Conservation (phyloP, 2,329 filamentous ascomycete species). For the Macrophomina pseudophaseolina region DNA sequence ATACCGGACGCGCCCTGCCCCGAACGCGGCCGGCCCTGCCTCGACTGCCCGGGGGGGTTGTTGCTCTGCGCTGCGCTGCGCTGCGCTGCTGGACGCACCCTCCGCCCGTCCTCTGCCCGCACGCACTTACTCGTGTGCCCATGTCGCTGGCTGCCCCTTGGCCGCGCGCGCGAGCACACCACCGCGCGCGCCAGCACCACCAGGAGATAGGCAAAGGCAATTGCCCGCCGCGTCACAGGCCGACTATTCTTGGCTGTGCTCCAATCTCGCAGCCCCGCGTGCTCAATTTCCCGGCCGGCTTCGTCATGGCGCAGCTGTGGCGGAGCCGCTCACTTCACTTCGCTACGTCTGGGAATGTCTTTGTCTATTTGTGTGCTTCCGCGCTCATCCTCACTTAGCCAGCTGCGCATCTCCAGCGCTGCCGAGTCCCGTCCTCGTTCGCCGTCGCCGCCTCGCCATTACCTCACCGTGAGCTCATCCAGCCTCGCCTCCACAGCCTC, state of each 20-base stretch:
- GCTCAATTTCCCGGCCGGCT: slow-evolving; percentile 3
- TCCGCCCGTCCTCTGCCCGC: not conserved
- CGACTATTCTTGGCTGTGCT: slow-evolving; percentile 16
- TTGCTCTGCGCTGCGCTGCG: not conserved
- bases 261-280: slow-evolving; percentile 4
- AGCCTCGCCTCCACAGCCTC: not conserved
- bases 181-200: slow-evolving; percentile 5
- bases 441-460: not conserved
- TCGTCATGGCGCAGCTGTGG: not conserved
- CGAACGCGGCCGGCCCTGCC: slow-evolving; percentile 2
- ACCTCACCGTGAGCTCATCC: not conserved
- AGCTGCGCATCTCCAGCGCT: not conserved
- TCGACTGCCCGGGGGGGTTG: not conserved
- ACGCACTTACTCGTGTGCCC: not conserved
- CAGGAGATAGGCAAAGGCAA: not conserved
- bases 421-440: not conserved
- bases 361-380: slow-evolving; percentile 1
- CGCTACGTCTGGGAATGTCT: slow-evolving; percentile 19
- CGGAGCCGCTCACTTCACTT: slow-evolving; percentile 10
- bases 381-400: slow-evolving; percentile 18
- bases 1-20: slow-evolving; percentile 5
- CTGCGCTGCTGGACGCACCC: not conserved
- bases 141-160: not conserved
- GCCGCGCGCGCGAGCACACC: slow-evolving; percentile 15
- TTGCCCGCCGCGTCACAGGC: not conserved